Evolutionary conservation across 768 basidiomycete genomes (phyloP), one percentile per base, ranked within the genome.

Genomic region (Mycena rebaudengoi): DNA sequence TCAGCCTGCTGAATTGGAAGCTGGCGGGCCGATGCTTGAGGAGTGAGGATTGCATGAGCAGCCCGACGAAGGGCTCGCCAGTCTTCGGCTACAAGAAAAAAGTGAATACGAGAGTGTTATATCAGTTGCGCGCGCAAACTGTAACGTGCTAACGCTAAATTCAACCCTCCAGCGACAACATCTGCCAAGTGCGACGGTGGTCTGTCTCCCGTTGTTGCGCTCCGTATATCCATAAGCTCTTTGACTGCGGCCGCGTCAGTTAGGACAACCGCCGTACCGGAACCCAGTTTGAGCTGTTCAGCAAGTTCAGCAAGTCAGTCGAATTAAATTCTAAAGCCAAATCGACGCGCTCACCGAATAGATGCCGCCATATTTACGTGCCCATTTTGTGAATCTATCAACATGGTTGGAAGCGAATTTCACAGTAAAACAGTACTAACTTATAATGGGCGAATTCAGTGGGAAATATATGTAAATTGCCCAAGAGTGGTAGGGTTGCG

Each of bases 321-420:
- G n/a, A n/a, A 23, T 45, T 21, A 33, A 29, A 37, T 10, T 5
- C 28, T 5, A n/a, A 29, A 8, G 13, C 35, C 7, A 12, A 48
- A n/a, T 14, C 11, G 28, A n/a, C 12, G n/a, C n/a, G n/a, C 57
- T 45, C 23, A 65, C 69, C 8, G 73, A 74, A 55, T 70, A 74
- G 26, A 76, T 64, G 2, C 72, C 73, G 7, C 75, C 75, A 41
- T 75, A 74, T 40, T 39, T 44, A 21, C 63, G 57, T 3, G 75
- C 73, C 75, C 74, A 75, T 62, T 73, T 70, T 3, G 73, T 72
- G 28, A 76, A 70, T 40, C 71, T 76, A 23, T 16, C 3, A n/a
- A 25, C 8, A 57, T 3, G 0, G 26, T 40, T 12, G 28, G 20
- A 25, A 12, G 46, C 2, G 44, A n/a, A n/a, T n/a, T n/a, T n/a